phyloP scores from a whole-genome alignment of 208 protist genomes.

The Leishmania gerbilli region DNA sequence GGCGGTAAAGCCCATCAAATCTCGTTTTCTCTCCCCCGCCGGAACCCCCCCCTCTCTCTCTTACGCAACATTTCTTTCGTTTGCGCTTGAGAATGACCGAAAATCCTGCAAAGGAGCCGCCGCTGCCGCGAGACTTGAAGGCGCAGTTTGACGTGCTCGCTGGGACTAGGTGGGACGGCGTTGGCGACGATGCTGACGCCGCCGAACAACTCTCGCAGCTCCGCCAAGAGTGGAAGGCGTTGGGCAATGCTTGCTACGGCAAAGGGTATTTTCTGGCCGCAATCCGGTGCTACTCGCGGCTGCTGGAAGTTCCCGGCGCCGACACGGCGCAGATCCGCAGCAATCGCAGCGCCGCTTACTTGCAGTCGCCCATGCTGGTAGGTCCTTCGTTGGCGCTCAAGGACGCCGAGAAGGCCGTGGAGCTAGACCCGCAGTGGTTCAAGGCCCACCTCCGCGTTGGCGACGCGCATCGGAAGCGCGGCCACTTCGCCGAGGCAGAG shows the following conservation, averaged over 20 bases:
- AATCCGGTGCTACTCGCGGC: constrained; percentile 83
- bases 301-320: constrained; percentile 39
- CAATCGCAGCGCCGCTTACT: constrained; percentile 88
- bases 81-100: constrained; percentile 24
- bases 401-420: constrained; percentile 82
- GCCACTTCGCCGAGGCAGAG: constrained; percentile 87
- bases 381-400: constrained; percentile 80
- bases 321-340: constrained; percentile 79
- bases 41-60: neutral
- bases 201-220: constrained; percentile 17
- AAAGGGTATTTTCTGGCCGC: constrained; percentile 66
- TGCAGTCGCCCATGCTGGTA: constrained; percentile 69
- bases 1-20: neutral
- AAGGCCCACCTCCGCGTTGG: constrained; percentile 85
- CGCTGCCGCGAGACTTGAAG: constrained; percentile 45
- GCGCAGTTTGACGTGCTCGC: constrained; percentile 33
- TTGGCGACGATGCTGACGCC: constrained; percentile 17
- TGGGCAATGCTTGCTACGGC: constrained; percentile 85
- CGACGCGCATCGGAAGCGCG: constrained; percentile 88
- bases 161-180: neutral
- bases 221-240: constrained; percentile 59
- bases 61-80: neutral
- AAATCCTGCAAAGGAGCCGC: constrained; percentile 41
- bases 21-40: neutral
- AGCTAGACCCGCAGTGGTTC: constrained; percentile 74